phyloP scores from a whole-genome alignment of 805 yeast genomes.

The Lachancea waltii region DNA sequence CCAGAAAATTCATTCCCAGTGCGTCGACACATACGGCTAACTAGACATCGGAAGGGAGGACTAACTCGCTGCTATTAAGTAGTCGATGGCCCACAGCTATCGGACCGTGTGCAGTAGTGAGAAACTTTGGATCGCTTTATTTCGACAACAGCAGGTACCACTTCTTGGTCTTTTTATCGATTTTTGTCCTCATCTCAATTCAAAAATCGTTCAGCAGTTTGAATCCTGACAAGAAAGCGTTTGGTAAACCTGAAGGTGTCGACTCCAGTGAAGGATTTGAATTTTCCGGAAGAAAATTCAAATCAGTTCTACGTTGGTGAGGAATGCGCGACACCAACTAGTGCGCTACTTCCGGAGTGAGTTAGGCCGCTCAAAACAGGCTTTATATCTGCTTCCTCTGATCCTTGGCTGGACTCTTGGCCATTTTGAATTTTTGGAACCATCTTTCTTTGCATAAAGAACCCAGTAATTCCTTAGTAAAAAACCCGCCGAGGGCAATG shows the following conservation, averaged over 20 bases:
- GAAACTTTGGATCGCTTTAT: too few relatives aligned
- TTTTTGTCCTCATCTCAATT: conserved; percentile 1
- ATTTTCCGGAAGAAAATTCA: conserved; percentile 1
- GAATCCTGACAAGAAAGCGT: neutral
- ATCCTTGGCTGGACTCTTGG: too few relatives aligned
- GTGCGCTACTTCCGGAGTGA: conserved; percentile 3
- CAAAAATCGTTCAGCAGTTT: conserved; percentile 5
- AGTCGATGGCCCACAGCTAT: too few relatives aligned
- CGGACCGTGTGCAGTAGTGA: too few relatives aligned
- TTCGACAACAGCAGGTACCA: conserved; percentile 1
- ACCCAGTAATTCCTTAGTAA: too few relatives aligned
- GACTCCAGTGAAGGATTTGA: conserved; percentile 3
- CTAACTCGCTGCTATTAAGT: too few relatives aligned
- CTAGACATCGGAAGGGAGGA: neutral
- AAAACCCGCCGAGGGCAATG: too few relatives aligned
- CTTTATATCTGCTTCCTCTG: too few relatives aligned
- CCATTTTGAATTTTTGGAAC: conserved; percentile 9
- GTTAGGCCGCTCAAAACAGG: too few relatives aligned
- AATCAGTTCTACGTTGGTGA: conserved; percentile 3
- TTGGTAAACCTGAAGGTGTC: neutral
- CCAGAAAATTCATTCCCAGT: conserved; percentile 3
- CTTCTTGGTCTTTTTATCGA: conserved; percentile 6
- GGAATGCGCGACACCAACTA: conserved; percentile 6
- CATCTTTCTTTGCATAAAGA: neutral
- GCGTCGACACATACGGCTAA: conserved; percentile 2